Evolutionary conservation across 257 asterid species (phyloP).

Genomic region (Ehretia macrophylla): DNA sequence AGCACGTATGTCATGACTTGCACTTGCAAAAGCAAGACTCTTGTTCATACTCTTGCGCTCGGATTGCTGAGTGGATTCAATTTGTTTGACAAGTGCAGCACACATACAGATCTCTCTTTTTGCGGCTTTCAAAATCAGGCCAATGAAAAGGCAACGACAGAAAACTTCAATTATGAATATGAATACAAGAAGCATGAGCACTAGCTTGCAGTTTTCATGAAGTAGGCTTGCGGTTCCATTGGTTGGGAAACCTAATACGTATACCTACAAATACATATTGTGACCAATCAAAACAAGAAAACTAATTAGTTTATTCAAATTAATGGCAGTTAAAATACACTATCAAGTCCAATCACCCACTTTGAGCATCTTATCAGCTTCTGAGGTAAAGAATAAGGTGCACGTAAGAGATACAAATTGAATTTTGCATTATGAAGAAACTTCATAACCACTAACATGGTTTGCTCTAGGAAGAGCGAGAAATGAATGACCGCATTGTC

Average conservation of each 20-base stretch:
- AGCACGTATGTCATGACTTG: constrained; percentile 39
- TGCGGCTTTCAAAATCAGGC: constrained; percentile 13
- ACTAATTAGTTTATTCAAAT: no score
- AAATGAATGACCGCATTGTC: no score
- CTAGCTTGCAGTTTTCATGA: background rate
- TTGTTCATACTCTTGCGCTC: constrained; percentile 39
- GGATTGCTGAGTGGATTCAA: constrained; percentile 37
- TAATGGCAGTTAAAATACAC: no score
- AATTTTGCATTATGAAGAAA: no score
- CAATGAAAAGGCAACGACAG: constrained; percentile 15
- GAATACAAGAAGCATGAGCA: constrained; percentile 10
- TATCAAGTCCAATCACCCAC: no score
- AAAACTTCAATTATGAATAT: constrained; percentile 11
- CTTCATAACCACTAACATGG: no score
- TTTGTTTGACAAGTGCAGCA: constrained; percentile 28
- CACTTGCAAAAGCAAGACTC: constrained; percentile 33
- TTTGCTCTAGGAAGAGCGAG: no score
- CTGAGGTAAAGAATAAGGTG: no score
- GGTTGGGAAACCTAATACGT: constrained; percentile 10
- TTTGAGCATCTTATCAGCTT: no score
- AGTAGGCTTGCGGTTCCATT: constrained; percentile 17
- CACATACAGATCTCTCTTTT: constrained; percentile 20
- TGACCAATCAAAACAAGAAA: no score
- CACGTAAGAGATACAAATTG: no score
- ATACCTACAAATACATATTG: constrained; percentile 16